Evolutionary conservation across 768 basidiomycete genomes (phyloP).

Genomic region (Austroboletus eburneus): DNA sequence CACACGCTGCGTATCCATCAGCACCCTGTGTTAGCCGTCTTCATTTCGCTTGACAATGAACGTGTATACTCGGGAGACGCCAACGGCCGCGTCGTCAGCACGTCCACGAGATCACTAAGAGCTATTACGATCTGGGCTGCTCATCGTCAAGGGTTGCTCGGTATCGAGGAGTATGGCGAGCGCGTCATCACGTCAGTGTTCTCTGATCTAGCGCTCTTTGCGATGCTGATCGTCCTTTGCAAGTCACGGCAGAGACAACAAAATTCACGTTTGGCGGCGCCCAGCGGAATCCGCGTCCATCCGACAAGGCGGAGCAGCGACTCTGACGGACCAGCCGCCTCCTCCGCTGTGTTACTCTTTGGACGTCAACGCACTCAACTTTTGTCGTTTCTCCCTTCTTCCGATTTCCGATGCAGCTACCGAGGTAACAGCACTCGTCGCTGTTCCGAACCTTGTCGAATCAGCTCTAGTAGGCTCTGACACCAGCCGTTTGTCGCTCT

Average conservation of each 20-base stretch:
- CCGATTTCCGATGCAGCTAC: constrained; percentile 13
- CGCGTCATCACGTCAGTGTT: constrained; percentile 71
- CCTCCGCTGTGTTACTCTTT: constrained; percentile 63
- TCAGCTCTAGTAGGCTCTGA: constrained; percentile 62
- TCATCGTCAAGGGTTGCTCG: constrained; percentile 73
- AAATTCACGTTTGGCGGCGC: constrained; percentile 69
- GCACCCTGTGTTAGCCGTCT: constrained; percentile 54
- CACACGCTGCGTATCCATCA: constrained; percentile 76
- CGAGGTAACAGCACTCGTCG: constrained; percentile 49
- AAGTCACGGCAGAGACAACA: constrained; percentile 82
- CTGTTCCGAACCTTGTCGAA: constrained; percentile 85
- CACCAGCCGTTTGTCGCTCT: neutral
- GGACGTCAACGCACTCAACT: constrained; percentile 92
- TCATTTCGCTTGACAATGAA: constrained; percentile 68
- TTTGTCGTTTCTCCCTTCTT: constrained; percentile 82
- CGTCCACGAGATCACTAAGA: constrained; percentile 74
- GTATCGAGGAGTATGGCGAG: constrained; percentile 69
- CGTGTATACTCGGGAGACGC: constrained; percentile 85
- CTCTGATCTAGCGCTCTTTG: neutral
- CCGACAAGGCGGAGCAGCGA: constrained; percentile 52
- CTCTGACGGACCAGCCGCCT: constrained; percentile 41
- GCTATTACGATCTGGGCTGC: constrained; percentile 72
- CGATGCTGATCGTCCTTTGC: neutral
- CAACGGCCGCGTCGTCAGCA: constrained; percentile 71
- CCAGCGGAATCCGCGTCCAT: constrained; percentile 37